phyloP scores from a whole-genome alignment of 306 rosid species.

The Corylus avellana region DNA sequence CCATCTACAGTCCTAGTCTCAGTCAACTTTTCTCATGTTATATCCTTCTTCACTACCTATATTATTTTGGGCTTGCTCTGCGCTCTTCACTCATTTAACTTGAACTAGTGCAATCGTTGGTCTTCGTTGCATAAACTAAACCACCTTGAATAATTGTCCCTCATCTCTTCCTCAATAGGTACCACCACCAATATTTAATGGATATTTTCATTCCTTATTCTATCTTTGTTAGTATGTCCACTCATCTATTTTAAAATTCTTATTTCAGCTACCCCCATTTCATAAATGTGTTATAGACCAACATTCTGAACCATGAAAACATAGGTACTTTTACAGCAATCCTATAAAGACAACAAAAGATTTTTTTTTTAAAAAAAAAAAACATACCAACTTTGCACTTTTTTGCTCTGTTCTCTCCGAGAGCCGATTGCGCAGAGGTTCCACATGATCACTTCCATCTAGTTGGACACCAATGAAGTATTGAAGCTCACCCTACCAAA shows the following conservation, averaged over 20 bases:
- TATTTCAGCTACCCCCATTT: neutral
- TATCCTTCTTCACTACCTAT: neutral
- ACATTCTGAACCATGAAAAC: neutral
- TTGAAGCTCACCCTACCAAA: constrained; percentile 86
- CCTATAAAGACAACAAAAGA: neutral
- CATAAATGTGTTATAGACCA: neutral
- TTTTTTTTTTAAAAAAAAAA: neutral
- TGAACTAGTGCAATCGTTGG: neutral
- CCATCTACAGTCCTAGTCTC: neutral
- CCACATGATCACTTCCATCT: constrained; percentile 89
- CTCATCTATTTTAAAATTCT: neutral
- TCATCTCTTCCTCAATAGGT: neutral
- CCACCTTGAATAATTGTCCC: neutral
- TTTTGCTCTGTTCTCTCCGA: constrained; percentile 64
- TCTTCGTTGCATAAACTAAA: neutral
- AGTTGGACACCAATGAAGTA: constrained; percentile 94
- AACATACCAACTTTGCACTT: constrained; percentile 67
- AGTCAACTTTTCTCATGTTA: neutral
- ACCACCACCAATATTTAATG: neutral
- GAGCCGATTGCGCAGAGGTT: constrained; percentile 61
- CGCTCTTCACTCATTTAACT: neutral
- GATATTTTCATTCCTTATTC: neutral
- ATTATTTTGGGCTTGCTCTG: too few species aligned
- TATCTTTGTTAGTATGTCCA: neutral
- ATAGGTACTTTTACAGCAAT: neutral